phyloP scores from a whole-genome alignment of 1,284 basidiomycete genomes.

The Malassezia slooffiae region DNA sequence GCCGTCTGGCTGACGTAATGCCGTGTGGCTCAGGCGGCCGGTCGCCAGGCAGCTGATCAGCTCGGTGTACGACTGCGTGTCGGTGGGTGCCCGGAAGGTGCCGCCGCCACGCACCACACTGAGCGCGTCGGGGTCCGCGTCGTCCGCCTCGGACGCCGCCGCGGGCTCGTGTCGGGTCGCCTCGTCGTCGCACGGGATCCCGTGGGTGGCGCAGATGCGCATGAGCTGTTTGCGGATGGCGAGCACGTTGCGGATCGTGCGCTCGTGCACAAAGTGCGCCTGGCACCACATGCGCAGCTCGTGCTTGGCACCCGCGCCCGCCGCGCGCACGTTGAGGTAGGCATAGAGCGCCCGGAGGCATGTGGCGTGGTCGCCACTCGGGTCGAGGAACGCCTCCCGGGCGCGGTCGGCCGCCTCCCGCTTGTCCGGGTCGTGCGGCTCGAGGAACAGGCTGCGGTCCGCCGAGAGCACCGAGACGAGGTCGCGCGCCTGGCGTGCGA shows the following conservation, averaged over 20 bases:
- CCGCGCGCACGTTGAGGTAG: slow-evolving; percentile 20
- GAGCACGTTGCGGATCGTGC: slow-evolving; percentile 30
- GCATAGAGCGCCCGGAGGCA: slow-evolving; percentile 42
- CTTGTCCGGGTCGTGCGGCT: slow-evolving; percentile 24
- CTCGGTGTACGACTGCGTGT: slow-evolving; percentile 15
- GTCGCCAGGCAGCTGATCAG: slow-evolving; percentile 23
- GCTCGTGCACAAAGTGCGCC: slow-evolving; percentile 32
- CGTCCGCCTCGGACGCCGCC: background rate
- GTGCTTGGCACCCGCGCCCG: slow-evolving; percentile 1
- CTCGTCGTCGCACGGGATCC: slow-evolving; percentile 31
- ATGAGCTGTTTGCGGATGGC: slow-evolving; percentile 35
- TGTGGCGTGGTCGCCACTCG: slow-evolving; percentile 39
- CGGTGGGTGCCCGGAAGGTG: background rate
- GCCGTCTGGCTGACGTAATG: slow-evolving; percentile 27
- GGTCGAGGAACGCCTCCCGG: slow-evolving; percentile 24
- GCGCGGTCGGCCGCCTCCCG: slow-evolving; percentile 48
- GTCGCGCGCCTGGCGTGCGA: slow-evolving; percentile 31
- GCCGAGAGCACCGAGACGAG: slow-evolving; percentile 40
- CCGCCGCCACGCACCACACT: background rate
- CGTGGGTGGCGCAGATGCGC: slow-evolving; percentile 28
- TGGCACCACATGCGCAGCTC: slow-evolving; percentile 31
- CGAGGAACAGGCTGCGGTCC: slow-evolving; percentile 29
- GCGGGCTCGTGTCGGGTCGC: background rate
- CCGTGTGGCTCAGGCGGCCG: slow-evolving; percentile 26
- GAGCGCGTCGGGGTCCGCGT: background rate